Base-by-base conservation (phyloP, 164 flowering plant species). In the Vitis amurensis region DNA sequence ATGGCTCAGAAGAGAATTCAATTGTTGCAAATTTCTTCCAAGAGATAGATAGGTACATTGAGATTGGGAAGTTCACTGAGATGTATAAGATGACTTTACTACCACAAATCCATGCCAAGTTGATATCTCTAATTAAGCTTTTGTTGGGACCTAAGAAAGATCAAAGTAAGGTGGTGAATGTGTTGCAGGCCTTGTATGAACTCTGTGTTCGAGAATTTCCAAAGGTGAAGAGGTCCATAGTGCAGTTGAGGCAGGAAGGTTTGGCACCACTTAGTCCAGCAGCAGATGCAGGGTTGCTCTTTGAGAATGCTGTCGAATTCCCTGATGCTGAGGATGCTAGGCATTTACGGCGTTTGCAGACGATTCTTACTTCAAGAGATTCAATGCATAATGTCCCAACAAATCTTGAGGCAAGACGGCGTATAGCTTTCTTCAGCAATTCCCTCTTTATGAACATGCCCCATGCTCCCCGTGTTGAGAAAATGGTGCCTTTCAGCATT, bases 381-480 rank as follows among this genome's bases (percentile, higher is more conserved):
- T 82, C 97, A 3, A 89, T 90, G 97, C 86, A 86, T 67, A 83
- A 86, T 62, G 85, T 96, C 57, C 99, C 99, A 3, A 60, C 16
- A 12, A 96, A 90, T 78, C 67, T 84, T 14, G 99, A 93, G 79
- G 99, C 99, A 5, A 81, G 97, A 52, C 76, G 92, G 19, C 86
- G 98, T 1, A 78, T 96, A 66, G 91, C 99, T 7, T 96, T 93
- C 77, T 96, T 93, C 71, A 90, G 92, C 69, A 96, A 96, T 73
- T 96, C 98, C 4, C 77, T 96, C 37, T 96, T 96, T 72, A 96
- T 96, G 99, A 90, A 95, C 86, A 93, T 93, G 82, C 98, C 97
- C 2, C 96, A 71, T 67, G 97, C 98, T 56, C 99, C 97, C 10
- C 83, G 77, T 57, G 98, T 96, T 19, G 97, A 90, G 79, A 96